These are phyloP conservation scores for Aspergillus niger DNA, from an alignment of 2,329 filamentous ascomycete species.

Conservation along the genomic window DNA sequence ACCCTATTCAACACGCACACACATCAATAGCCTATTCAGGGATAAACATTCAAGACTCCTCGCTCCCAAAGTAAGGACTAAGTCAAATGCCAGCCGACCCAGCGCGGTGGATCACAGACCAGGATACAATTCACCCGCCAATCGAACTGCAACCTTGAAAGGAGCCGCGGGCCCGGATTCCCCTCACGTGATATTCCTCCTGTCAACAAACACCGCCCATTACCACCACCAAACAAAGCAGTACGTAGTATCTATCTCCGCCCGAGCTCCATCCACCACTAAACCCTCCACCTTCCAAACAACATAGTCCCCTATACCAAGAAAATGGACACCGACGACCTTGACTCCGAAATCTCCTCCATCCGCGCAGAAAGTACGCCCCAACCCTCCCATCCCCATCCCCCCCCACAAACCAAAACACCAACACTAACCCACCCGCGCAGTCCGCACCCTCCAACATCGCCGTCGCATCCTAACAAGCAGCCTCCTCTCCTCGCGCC, in stretches of 20 bases:
- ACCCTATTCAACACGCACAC: neutral
- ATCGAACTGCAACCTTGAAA: neutral
- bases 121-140: neutral
- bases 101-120: constrained; percentile 1
- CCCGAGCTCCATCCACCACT: neutral
- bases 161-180: neutral
- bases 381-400: neutral
- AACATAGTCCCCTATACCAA: neutral
- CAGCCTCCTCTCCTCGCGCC: constrained; percentile 44
- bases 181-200: constrained; percentile 10
- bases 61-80: neutral
- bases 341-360: constrained; percentile 45
- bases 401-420: constrained; percentile 11
- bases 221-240: constrained; percentile 1
- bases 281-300: constrained; percentile 6
- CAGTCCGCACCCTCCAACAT: constrained; percentile 43
- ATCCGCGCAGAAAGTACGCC: constrained; percentile 45
- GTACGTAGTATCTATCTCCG: neutral
- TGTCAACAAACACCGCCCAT: constrained; percentile 10
- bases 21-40: neutral
- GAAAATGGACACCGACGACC: constrained; percentile 24
- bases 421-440: constrained; percentile 16
- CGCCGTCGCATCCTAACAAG: constrained; percentile 43
- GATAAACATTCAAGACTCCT: neutral
- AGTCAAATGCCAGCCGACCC: neutral